Percentiles rank a stretch among this genome's conserved stretches.
These are phyloP conservation scores for Naganishia albida DNA, from an alignment of 1,284 basidiomycete genomes.

Conservation along the genomic window DNA sequence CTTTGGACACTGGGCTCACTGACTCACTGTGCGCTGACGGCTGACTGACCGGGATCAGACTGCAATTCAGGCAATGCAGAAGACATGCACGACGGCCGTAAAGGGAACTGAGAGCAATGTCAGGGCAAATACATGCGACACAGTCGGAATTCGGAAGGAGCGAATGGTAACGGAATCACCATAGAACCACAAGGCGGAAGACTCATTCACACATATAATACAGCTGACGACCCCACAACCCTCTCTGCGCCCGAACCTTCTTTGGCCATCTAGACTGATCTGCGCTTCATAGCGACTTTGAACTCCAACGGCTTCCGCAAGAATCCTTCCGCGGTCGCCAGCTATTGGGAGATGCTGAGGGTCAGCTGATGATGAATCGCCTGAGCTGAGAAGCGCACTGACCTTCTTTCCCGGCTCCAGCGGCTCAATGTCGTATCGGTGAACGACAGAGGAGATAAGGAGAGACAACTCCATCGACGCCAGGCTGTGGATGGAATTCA, in stretches of 20 bases:
- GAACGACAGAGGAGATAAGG: slow-evolving; percentile 30
- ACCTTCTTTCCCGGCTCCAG: slow-evolving; percentile 28
- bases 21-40: too few relatives aligned
- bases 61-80: too few relatives aligned
- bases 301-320: slow-evolving; percentile 31
- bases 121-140: too few relatives aligned
- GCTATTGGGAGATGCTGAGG: background rate
- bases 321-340: slow-evolving; percentile 31
- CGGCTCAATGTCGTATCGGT: slow-evolving; percentile 31
- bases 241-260: background rate
- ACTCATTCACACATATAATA: too few relatives aligned
- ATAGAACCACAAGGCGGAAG: too few relatives aligned
- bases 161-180: too few relatives aligned
- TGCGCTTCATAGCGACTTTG: slow-evolving; percentile 26
- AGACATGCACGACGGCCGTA: too few relatives aligned
- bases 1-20: too few relatives aligned
- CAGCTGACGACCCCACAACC: too few relatives aligned
- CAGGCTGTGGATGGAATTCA: slow-evolving; percentile 23
- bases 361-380: background rate
- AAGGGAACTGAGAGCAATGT: too few relatives aligned
- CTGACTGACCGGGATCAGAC: too few relatives aligned
- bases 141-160: too few relatives aligned
- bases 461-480: slow-evolving; percentile 33
- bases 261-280: background rate
- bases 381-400: background rate